Base-by-base conservation (phyloP, 306 rosid genomes). In the Heteromeles arbutifolia region DNA sequence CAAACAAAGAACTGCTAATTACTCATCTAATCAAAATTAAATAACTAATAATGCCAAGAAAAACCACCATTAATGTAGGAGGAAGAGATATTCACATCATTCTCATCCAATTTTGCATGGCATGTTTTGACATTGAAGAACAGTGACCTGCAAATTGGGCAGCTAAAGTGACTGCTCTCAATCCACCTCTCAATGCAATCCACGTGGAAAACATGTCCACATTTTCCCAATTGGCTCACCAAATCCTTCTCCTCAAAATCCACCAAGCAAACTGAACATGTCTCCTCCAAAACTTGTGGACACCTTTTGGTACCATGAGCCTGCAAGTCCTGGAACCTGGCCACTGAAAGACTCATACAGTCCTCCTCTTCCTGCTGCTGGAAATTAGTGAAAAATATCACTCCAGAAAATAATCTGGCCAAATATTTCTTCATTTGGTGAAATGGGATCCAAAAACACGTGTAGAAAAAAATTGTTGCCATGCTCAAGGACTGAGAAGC, bases 91-190 rank as follows among this genome's bases (percentile, higher is more conserved):
- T 9, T 10, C 10, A 9, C 48, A 14, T 64, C 14, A 45, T 31
- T 39, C 8, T 37, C 54, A 10, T 48, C 26, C 43, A 63, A 34
- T 21, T 81, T 77, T 43, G 57, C 77, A 74, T 70, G 86, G 73
- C 56, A 64, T 34, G 77, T 53, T 14, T 77, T 52, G 14, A 31
- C 22, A 24, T 17, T 39, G 15, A 91, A 83, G 54, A 88, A 43
- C 44, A 77, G 76, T 1, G 93, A 89, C 69, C 98, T 84, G 84
- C 98, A 91, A 29, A 93, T 91, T 56, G 98, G 98, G 59, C 98
- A 91, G 65, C 96, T 89, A 81, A 91, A 93, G 67, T 88, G 81
- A 53, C 64, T 31, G 50, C 81, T 64, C 0, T 76, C 77, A 0
- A 89, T 74, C 98, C 96, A 93, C 78, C 82, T 88, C 11, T 93